phyloP scores from a whole-genome alignment of 805 yeast genomes.

The Tetrapisispora pingtungensis region DNA sequence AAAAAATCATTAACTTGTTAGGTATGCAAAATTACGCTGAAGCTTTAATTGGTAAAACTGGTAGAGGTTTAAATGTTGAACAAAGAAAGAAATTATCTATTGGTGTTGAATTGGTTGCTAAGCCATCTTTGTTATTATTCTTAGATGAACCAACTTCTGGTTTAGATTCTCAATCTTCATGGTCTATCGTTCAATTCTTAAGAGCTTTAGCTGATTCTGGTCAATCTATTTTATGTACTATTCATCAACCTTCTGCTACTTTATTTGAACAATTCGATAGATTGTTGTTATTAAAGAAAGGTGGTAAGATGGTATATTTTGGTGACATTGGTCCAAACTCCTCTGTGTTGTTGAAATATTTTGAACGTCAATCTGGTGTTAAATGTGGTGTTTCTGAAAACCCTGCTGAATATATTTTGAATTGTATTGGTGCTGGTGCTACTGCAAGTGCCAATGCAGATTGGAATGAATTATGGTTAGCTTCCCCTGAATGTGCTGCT shows the following conservation, averaged over 20 bases:
- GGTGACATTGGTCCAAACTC: constrained; percentile 71
- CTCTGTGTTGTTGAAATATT: constrained; percentile 46
- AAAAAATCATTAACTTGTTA: constrained; percentile 51
- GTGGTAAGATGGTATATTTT: constrained; percentile 74
- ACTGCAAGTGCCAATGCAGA: constrained; percentile 49
- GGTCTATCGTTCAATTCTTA: constrained; percentile 61
- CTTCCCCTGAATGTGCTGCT: constrained; percentile 40
- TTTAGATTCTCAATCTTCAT: constrained; percentile 53
- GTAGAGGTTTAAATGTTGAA: constrained; percentile 61
- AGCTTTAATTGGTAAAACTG: constrained; percentile 71
- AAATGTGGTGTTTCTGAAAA: constrained; percentile 51
- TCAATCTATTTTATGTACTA: constrained; percentile 66
- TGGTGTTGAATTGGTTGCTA: constrained; percentile 65
- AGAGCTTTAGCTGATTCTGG: constrained; percentile 61
- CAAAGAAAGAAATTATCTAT: constrained; percentile 59
- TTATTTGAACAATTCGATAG: constrained; percentile 60
- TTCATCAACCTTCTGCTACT: constrained; percentile 70
- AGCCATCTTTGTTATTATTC: constrained; percentile 51
- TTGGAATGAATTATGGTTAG: constrained; percentile 56
- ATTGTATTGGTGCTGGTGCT: constrained; percentile 74
- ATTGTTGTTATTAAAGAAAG: constrained; percentile 54
- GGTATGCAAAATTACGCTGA: constrained; percentile 66
- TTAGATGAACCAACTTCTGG: constrained; percentile 72
- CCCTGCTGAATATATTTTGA: constrained; percentile 69
- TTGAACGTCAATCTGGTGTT: constrained; percentile 65